Evolutionary conservation across 805 yeast genomes (phyloP), one percentile per base, ranked within the genome.

Genomic region (Cyberlindnera mycetangii): DNA sequence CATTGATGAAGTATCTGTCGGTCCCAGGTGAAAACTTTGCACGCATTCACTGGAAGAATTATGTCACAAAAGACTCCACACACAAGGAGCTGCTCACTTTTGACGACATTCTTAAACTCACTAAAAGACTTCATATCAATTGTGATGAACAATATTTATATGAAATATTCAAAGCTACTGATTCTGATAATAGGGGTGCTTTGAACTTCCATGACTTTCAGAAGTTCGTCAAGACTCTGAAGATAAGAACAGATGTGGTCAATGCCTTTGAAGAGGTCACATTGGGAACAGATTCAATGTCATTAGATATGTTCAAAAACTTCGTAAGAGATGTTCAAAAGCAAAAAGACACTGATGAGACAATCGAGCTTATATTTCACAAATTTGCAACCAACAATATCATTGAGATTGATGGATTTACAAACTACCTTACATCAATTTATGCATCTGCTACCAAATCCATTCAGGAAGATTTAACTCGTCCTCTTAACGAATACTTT

Each of bases 401-500:
- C 7, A 31, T 59, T 30, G 49, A 47, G 4, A 24, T 52, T 27
- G 59, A 50, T 35, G 42, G 42, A 17, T 51, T 52, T 22, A 51
- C 59, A 10, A 64, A 60, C 41, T 67, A 52, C 42, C 49, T 71
- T 14, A 60, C 63, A 1, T 56, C 64, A 3, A 62, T 65, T 2
- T 40, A 51, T 24, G 24, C 46, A 20, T 49, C 66, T 0, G 55
- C 66, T 36, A 45, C 59, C 17, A 50, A 48, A 4, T 42, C 52
- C 4, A 25, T 32, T 1, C 45, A 41, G 2, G 59, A 55, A 30
- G 80, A 81, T 49, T 69, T 75, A 45, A 59, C 77, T 0, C 68
- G 69, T 21, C 98, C 99, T 0, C 58, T 93, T 30, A 87, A 80
- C 58, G 92, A 90, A 55, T 93, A 95, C 61, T 89, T 70, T 59